A percentile compares a stretch with the other conserved stretches of the same genome.
Evolutionary conservation across 164 flowering plant species (phyloP).

Genomic region (Liquidambar formosana): DNA sequence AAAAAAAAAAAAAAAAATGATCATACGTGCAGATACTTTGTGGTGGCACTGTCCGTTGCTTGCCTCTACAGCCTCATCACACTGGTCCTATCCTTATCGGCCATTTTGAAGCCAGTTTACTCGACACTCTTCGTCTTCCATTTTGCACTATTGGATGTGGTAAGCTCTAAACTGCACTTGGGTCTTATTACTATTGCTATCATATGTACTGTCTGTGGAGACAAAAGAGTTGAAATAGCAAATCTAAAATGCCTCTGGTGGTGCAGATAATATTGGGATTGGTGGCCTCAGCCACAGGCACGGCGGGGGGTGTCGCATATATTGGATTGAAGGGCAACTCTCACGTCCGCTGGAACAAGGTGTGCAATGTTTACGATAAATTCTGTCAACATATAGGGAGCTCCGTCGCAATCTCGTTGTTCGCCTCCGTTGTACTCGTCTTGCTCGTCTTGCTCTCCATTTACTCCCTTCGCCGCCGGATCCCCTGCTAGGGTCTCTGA

Average conservation of each 20-base stretch:
- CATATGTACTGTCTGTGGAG: not conserved
- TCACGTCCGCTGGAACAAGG: constrained; percentile 38
- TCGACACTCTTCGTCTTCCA: constrained; percentile 27
- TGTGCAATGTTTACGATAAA: constrained; percentile 40
- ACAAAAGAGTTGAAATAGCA: not conserved
- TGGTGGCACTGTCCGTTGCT: constrained; percentile 53
- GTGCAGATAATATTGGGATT: constrained; percentile 51
- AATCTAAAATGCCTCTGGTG: not conserved
- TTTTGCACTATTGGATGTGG: constrained; percentile 53
- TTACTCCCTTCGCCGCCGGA: constrained; percentile 21
- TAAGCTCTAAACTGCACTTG: constrained; percentile 28
- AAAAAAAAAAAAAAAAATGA: not conserved
- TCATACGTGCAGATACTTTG: constrained; percentile 60
- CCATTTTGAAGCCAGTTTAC: constrained; percentile 35
- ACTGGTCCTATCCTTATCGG: constrained; percentile 30
- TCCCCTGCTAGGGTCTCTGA: constrained; percentile 13
- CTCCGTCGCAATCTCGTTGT: constrained; percentile 29
- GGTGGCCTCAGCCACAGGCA: constrained; percentile 53
- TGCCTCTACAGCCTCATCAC: constrained; percentile 52
- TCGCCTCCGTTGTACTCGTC: constrained; percentile 34
- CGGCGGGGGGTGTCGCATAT: constrained; percentile 53
- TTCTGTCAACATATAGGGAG: constrained; percentile 38
- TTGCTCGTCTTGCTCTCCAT: constrained; percentile 36
- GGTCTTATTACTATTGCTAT: not conserved
- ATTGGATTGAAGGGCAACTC: constrained; percentile 51